Evolutionary conservation across 306 rosid species (phyloP), one percentile per base, ranked within the genome.

Genomic region (Quercus gilva): DNA sequence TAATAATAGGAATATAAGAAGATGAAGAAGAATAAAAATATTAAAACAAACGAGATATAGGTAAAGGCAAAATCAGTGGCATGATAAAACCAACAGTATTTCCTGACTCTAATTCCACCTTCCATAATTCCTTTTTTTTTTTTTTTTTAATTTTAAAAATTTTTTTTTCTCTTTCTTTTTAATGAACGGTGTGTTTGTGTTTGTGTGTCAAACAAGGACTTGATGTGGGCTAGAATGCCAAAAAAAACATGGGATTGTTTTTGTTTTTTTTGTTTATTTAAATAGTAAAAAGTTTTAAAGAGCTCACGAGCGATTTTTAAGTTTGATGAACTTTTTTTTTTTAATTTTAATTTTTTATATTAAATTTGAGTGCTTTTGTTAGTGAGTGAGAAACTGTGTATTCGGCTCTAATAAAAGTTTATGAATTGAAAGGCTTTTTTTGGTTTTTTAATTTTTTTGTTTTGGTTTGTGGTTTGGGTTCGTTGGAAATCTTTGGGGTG

Each of bases 101-200:
- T 80, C 89, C 76, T 87, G 86, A 87, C 55, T 85, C 87, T 79
- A 88, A 89, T 84, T 83, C 91, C 85, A 84, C 92, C 89, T 89
- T 88, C 87, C 92, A 91, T 92, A 84, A 86, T 86, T 78, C 76
- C 65, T 61, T 17, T 82, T 69, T 37, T 74, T 85, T 74, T 85
- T 25, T 29, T 58, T 43, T 68, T 63, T 63, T 49, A 60, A 23
- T 53, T 63, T 37, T 37, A 5, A 31, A 37, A 35, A 35, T 69
- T n/a, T 21, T 37, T 23, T 35, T 43, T 61, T 57, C n/a, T 37
- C 3, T 52, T 76, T 78, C 69, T 52, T 81, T 76, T 65, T 65
- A 86, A 78, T 81, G 79, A 87, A 82, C 84, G 88, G 86, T 81
- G 82, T 77, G 80, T 61, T 85, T 82, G 79, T 73, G 82, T 77